Base-by-base conservation (phyloP, 2,329 filamentous ascomycete species). In the Ustilaginoidea virens region DNA sequence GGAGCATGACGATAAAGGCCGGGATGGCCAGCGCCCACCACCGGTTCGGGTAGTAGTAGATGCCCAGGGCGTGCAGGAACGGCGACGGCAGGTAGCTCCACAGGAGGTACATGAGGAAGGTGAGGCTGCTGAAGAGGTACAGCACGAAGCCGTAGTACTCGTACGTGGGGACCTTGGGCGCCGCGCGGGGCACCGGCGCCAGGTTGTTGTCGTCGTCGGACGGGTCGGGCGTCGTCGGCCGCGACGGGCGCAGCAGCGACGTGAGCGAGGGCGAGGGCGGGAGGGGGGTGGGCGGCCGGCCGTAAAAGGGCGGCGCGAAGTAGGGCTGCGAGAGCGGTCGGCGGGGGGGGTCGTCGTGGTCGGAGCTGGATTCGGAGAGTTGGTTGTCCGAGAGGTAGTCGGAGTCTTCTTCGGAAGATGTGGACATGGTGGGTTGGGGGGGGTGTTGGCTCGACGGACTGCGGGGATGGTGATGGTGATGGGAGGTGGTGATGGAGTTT, bases 111-210 rank as follows among this genome's bases (percentile, higher is more conserved):
- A 70, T 64, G 48, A 79, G 61, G 49, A 96, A 96, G 2, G 74
- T 74, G 29, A 90, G 62, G 14, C 77, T 82, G 36, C 79, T 86
- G 47, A 87, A 82, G 22, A 98, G 68, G 58, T 98, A 96, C 28
- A 98, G 69, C 30, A 92, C 87, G 56, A 98, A 98, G 49, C 90
- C 90, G 52, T 96, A 96, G 69, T 96, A 98, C 51, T 98, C 90
- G 59, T 98, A 96, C 0, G 90, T 98, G n/a, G 90, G 90, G 3
- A 98, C 86, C 49, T 90, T 85, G 2, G 90, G 90, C 30, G 78
- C 78, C 2, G 85, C 86, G 32, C 83, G 78, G 5, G 86, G 82
- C 12, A 93, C 72, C 27, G 85, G 79, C 4, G 83, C 82, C 11
- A 93, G n/a, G n/a, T n/a, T 71, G 21, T 79, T 69, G 42, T 96